These are phyloP conservation scores for Ogataea paraovalis DNA, from an alignment of 805 yeast species.

Conservation along the genomic window DNA sequence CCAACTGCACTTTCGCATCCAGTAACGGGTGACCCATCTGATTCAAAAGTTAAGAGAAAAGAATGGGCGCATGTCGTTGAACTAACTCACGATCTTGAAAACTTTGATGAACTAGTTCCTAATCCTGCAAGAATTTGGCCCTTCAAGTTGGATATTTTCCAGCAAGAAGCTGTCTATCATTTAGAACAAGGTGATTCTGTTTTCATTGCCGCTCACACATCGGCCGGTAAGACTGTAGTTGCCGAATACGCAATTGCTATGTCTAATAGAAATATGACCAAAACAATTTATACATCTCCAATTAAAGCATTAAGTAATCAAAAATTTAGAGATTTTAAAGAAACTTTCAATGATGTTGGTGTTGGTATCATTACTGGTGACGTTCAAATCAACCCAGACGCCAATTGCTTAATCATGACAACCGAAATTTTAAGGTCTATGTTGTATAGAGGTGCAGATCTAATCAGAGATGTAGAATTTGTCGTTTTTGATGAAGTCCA, in stretches of 20 bases:
- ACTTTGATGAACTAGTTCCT: constrained; percentile 85
- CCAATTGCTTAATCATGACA: constrained; percentile 97
- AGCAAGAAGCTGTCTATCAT: constrained; percentile 94
- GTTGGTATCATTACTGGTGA: constrained; percentile 99
- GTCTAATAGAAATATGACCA: constrained; percentile 80
- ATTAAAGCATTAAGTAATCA: constrained; percentile 93
- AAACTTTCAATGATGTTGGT: constrained; percentile 82
- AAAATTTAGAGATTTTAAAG: constrained; percentile 88
- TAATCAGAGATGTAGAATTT: constrained; percentile 99
- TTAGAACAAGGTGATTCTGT: constrained; percentile 98
- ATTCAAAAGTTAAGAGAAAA: constrained; percentile 27
- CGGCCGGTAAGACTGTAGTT: constrained; percentile 96
- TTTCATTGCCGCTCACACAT: constrained; percentile 96
- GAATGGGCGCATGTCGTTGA: constrained; percentile 97
- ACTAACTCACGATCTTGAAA: constrained; percentile 73
- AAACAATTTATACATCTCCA: constrained; percentile 94
- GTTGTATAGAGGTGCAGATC: constrained; percentile 96
- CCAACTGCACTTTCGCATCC: constrained; percentile 16
- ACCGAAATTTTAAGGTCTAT: constrained; percentile 95
- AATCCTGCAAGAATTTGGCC: constrained; percentile 94
- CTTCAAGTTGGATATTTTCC: constrained; percentile 89
- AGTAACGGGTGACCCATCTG: constrained; percentile 1
- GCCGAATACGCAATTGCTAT: constrained; percentile 98
- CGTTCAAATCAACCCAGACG: constrained; percentile 97
- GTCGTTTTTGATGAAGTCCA: constrained; percentile 98